Conservation (phyloP, 2,329 filamentous ascomycete genomes). For the Penicillium concentricum region DNA sequence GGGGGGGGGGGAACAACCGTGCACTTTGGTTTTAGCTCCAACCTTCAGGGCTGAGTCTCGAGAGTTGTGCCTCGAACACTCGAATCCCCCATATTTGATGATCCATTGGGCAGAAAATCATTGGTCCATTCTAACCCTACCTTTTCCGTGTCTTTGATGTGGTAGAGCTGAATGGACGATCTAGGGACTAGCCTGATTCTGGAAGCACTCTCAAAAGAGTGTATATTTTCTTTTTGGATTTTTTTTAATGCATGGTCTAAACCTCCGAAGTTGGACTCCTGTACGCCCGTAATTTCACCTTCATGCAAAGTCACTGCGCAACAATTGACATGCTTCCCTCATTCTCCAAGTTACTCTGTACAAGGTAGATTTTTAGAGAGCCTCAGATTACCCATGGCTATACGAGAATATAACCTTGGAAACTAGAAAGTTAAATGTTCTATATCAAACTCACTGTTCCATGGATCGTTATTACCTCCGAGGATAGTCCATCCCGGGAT, state of each 20-base stretch:
- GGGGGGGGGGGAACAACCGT: slow-evolving; percentile 2
- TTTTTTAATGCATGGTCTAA: background rate
- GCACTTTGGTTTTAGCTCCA: slow-evolving; percentile 18
- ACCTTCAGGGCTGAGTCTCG: slow-evolving; percentile 20
- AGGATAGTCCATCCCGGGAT: background rate
- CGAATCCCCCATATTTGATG: background rate
- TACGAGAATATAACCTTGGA: background rate
- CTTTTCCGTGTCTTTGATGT: background rate
- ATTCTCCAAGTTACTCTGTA: background rate
- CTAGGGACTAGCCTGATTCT: slow-evolving; percentile 18
- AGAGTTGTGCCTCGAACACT: background rate
- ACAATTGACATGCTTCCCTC: slow-evolving; percentile 1
- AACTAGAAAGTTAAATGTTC: background rate
- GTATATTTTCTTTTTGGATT: background rate
- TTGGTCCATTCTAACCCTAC: background rate
- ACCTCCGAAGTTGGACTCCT: slow-evolving; percentile 2
- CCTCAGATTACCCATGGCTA: slow-evolving; percentile 16
- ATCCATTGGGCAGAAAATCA: background rate
- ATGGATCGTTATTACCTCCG: background rate
- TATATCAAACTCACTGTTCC: background rate
- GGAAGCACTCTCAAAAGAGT: slow-evolving; percentile 14
- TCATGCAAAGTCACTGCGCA: slow-evolving; percentile 17
- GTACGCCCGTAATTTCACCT: slow-evolving; percentile 4
- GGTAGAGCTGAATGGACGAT: slow-evolving; percentile 1
- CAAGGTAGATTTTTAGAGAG: slow-evolving; percentile 4